phyloP scores from a whole-genome alignment of 2,329 filamentous ascomycete genomes.

The Cladosporium sp. region DNA sequence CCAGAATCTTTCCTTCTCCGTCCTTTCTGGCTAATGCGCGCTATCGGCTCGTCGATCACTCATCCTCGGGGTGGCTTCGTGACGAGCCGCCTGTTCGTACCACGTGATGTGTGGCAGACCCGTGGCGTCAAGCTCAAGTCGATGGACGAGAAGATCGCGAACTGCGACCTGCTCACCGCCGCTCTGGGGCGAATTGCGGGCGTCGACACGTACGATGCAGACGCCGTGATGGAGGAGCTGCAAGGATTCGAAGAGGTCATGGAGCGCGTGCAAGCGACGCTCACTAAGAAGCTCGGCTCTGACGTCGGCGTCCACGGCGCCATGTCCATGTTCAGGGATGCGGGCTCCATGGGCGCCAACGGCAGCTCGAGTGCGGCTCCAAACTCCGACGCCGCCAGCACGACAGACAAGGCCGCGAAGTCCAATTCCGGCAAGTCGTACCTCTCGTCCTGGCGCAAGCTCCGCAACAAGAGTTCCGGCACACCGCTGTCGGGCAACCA shows the following conservation, averaged over 20 bases:
- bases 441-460: slow-evolving; percentile 80
- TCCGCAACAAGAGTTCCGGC: slow-evolving; percentile 82
- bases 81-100: slow-evolving; percentile 85
- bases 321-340: slow-evolving; percentile 68
- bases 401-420: slow-evolving; percentile 34
- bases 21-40: slow-evolving; percentile 97
- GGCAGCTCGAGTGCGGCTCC: slow-evolving; percentile 27
- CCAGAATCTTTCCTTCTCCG: slow-evolving; percentile 83
- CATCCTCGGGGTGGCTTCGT: slow-evolving; percentile 90
- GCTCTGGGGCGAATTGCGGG: slow-evolving; percentile 65
- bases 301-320: slow-evolving; percentile 82
- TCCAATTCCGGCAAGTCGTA: slow-evolving; percentile 67
- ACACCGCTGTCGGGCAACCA: slow-evolving; percentile 30
- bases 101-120: slow-evolving; percentile 87
- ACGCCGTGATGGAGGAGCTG: slow-evolving; percentile 90
- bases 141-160: slow-evolving; percentile 86
- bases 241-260: slow-evolving; percentile 78
- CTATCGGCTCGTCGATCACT: slow-evolving; percentile 82
- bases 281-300: slow-evolving; percentile 81
- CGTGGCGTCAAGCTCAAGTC: slow-evolving; percentile 89
- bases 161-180: slow-evolving; percentile 85
- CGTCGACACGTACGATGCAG: slow-evolving; percentile 84
- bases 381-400: slow-evolving; percentile 28
- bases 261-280: slow-evolving; percentile 71
- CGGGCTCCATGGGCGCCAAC: slow-evolving; percentile 25